Conservation (phyloP, 257 asterid species). For the Asclepias syriaca region DNA sequence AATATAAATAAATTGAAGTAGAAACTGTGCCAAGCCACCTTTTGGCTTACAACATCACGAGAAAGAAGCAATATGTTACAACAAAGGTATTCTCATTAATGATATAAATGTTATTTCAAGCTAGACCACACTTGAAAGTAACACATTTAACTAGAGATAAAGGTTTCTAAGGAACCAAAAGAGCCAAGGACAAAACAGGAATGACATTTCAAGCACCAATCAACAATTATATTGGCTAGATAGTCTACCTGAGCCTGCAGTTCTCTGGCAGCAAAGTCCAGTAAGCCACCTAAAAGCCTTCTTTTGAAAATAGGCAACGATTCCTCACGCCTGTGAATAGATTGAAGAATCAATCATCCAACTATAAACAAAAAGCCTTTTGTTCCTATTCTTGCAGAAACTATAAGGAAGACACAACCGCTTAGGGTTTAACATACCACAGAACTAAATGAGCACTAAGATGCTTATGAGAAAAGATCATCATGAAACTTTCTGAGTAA, state of each 20-base stretch:
- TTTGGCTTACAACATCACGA: not conserved
- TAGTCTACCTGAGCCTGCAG: conserved; percentile 80
- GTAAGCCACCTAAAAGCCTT: conserved; percentile 86
- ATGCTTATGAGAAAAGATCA: not conserved
- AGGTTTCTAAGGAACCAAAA: not conserved
- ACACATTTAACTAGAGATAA: not conserved
- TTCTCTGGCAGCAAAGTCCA: conserved; percentile 96
- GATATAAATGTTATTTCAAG: not conserved
- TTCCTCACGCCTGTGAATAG: conserved; percentile 76
- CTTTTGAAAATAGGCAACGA: conserved; percentile 88
- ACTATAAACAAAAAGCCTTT: not conserved
- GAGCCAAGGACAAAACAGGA: conserved; percentile 9
- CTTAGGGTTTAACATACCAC: not conserved
- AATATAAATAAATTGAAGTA: not conserved
- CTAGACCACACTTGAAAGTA: not conserved
- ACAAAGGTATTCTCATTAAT: not conserved
- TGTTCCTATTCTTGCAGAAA: not conserved
- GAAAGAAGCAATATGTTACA: not conserved
- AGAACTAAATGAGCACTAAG: not conserved
- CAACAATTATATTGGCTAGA: conserved; percentile 17
- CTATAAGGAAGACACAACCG: not conserved
- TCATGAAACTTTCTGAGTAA: not conserved
- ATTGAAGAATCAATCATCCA: conserved; percentile 9
- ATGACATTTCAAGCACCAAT: conserved; percentile 14
- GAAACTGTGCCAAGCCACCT: not conserved